phyloP scores from a whole-genome alignment of 371 early-diverging fungal species.

The Enterospora canceri region DNA sequence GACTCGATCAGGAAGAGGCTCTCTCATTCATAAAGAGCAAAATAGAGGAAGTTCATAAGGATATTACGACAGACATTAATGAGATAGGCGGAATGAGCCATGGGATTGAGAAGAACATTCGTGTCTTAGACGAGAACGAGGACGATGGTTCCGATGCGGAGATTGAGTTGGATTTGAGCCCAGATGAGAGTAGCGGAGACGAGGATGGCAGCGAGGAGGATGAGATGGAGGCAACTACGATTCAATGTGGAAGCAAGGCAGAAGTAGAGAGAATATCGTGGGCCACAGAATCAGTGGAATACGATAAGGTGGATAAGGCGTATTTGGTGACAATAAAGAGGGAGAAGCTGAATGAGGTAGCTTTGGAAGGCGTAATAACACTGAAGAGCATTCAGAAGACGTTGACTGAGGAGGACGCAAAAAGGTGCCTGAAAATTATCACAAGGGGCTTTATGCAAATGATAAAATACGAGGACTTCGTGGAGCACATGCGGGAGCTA shows the following conservation, averaged over 20 bases:
- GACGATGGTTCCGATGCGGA: not conserved
- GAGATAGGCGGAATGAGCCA: not conserved
- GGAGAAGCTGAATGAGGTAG: not conserved
- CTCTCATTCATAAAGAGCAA: not conserved
- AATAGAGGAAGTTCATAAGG: not conserved
- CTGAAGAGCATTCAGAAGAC: conserved; percentile 27
- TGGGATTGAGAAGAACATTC: not conserved
- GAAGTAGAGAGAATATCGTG: not conserved
- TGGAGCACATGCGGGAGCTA: conserved; percentile 54
- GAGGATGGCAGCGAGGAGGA: not conserved
- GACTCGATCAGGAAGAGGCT: not conserved
- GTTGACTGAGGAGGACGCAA: conserved; percentile 35
- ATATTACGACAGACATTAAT: not conserved
- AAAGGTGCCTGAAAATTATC: conserved; percentile 36
- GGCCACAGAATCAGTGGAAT: too few species aligned
- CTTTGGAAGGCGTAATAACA: conserved; percentile 32
- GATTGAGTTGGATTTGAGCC: not conserved
- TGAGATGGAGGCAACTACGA: not conserved
- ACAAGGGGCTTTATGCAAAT: conserved; percentile 41
- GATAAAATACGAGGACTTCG: conserved; percentile 42
- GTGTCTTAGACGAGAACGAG: not conserved
- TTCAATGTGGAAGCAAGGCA: not conserved
- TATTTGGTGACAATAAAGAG: not conserved
- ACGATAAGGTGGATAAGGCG: not conserved
- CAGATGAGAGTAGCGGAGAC: too few species aligned